Conservation (phyloP, 163 green algal genomes). For the Prototheca cutis region DNA sequence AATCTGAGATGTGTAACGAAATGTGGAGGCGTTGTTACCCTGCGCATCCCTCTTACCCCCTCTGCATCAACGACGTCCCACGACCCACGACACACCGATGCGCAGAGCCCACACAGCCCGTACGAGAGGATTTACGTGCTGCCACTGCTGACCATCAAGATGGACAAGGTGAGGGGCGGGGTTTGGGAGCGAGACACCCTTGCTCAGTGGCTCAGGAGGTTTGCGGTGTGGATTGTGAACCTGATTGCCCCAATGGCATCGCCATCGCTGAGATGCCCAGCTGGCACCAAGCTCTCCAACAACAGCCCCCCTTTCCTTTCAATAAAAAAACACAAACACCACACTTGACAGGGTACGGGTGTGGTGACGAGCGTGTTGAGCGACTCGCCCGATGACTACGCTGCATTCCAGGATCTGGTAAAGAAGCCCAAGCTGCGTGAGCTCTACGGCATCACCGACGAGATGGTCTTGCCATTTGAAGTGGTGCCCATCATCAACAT, state of each 20-base stretch:
- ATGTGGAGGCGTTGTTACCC: too few species aligned
- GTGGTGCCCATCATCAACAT: constrained; percentile 94
- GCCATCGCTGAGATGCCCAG: too few species aligned
- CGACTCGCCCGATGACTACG: constrained; percentile 95
- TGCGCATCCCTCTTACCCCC: background rate
- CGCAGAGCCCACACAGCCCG: constrained; percentile 39
- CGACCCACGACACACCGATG: too few species aligned
- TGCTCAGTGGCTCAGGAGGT: constrained; percentile 15
- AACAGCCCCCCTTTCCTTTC: too few species aligned
- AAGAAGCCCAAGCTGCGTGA: constrained; percentile 90
- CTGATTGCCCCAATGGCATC: too few species aligned
- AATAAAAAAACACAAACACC: too few species aligned
- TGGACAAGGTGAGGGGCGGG: constrained; percentile 62
- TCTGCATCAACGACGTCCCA: constrained; percentile 33
- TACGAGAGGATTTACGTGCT: constrained; percentile 83
- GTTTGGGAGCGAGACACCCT: constrained; percentile 19
- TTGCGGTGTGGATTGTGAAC: too few species aligned
- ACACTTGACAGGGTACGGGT: constrained; percentile 58
- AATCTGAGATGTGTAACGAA: too few species aligned
- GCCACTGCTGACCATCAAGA: constrained; percentile 95
- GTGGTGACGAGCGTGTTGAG: constrained; percentile 89
- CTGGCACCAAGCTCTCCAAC: too few species aligned
- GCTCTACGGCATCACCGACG: constrained; percentile 87
- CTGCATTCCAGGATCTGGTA: constrained; percentile 70
- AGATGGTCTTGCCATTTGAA: constrained; percentile 91